Evolutionary conservation across 179 eudicot genomes (phyloP).

Genomic region (Corrigiola litoralis): DNA sequence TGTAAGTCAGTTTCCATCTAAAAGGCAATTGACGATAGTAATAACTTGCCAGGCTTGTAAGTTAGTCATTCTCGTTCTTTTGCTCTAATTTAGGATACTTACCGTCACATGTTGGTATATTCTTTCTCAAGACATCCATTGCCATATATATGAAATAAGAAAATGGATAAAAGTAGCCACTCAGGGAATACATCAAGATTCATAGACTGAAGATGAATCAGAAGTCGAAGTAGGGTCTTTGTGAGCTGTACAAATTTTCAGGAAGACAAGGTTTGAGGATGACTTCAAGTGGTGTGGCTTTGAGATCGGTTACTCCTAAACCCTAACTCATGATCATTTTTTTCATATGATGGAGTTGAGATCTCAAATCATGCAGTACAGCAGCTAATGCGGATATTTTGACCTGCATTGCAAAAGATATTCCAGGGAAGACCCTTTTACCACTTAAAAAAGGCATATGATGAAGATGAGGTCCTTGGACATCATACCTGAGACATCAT

Average conservation of each 20-base stretch:
- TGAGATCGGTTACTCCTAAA: background rate
- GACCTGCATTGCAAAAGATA: background rate
- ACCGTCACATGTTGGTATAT: too few species aligned
- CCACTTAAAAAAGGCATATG: constrained; percentile 8
- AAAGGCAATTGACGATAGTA: too few species aligned
- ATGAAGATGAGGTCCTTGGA: background rate
- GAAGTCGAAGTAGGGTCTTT: background rate
- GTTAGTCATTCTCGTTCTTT: too few species aligned
- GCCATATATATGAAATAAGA: too few species aligned
- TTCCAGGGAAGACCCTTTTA: background rate
- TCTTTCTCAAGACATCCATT: too few species aligned
- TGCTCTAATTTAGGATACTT: too few species aligned
- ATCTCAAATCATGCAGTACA: constrained; percentile 22
- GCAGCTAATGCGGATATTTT: constrained; percentile 10
- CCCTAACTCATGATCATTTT: constrained; percentile 12
- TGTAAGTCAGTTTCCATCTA: too few species aligned
- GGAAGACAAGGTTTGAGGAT: constrained; percentile 17
- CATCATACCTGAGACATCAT: background rate
- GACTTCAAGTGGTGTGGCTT: constrained; percentile 3
- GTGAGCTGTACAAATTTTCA: background rate
- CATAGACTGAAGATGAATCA: background rate
- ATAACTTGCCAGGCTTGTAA: too few species aligned
- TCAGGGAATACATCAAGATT: too few species aligned
- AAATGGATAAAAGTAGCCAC: too few species aligned
- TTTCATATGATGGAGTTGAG: constrained; percentile 4